Conservation (phyloP, 441 rosid genomes). For the Adansonia gregorii region DNA sequence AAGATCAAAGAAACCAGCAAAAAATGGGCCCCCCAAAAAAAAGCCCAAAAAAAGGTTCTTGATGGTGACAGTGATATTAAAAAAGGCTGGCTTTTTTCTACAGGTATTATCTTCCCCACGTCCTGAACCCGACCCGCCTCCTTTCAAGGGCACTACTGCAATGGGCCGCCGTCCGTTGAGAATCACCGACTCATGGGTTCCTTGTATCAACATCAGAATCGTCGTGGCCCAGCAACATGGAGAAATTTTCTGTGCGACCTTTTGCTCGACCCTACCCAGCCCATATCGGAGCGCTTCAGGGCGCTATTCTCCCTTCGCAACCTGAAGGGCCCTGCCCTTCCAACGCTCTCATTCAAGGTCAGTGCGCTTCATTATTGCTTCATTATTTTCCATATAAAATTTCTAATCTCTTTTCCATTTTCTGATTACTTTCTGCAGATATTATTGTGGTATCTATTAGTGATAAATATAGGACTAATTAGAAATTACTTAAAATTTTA, state of each 20-base stretch:
- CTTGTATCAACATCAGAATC: slow-evolving; percentile 24
- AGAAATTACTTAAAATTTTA: not conserved
- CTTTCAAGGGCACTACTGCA: not conserved
- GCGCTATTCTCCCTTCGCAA: slow-evolving; percentile 96
- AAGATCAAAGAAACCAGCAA: not conserved
- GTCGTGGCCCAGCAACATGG: slow-evolving; percentile 37
- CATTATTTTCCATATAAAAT: not conserved
- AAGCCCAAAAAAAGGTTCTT: not conserved
- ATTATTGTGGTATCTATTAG: not conserved
- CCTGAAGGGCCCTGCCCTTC: slow-evolving; percentile 80
- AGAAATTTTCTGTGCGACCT: slow-evolving; percentile 72
- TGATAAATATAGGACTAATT: not conserved
- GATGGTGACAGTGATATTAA: too few relatives aligned
- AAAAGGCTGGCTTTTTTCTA: too few relatives aligned
- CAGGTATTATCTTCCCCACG: too few relatives aligned
- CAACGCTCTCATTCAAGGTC: slow-evolving; percentile 72
- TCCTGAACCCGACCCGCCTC: slow-evolving; percentile 1
- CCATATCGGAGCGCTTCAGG: slow-evolving; percentile 83
- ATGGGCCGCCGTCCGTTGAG: slow-evolving; percentile 19
- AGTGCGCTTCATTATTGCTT: too few relatives aligned
- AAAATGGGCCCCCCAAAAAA: not conserved
- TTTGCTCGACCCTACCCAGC: slow-evolving; percentile 59
- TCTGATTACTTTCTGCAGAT: not conserved
- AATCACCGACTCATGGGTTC: slow-evolving; percentile 37
- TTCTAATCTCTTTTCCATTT: not conserved